A percentile compares a stretch with the other conserved stretches of the same genome.
Conservation (phyloP, 345 rosid species). For the Aquilaria yunnanensis region DNA sequence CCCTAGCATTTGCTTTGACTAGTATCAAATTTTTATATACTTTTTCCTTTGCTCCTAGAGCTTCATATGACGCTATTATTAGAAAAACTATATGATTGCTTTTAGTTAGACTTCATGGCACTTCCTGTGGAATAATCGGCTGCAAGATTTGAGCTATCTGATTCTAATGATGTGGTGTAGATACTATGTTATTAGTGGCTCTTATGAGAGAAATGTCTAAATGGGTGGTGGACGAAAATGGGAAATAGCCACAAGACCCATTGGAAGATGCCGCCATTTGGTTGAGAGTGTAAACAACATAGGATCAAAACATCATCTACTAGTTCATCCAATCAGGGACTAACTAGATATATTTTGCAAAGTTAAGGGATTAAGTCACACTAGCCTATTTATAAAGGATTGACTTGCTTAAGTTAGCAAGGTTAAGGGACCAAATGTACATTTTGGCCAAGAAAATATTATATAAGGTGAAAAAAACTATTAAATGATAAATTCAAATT, state of each 20-base stretch:
- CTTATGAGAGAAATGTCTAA: conserved; percentile 12
- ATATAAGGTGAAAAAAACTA: too few relatives aligned
- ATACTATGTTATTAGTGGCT: background rate
- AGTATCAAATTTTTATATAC: conserved; percentile 89
- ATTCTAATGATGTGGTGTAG: conserved; percentile 23
- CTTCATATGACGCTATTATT: conserved; percentile 87
- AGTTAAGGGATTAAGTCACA: too few relatives aligned
- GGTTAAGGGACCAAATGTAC: too few relatives aligned
- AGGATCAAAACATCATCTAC: too few relatives aligned
- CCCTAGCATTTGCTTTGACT: conserved; percentile 62
- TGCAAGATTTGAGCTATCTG: conserved; percentile 8
- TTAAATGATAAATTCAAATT: too few relatives aligned
- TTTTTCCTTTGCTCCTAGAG: conserved; percentile 81
- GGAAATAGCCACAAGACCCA: conserved; percentile 2
- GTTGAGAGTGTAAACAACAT: conserved; percentile 79
- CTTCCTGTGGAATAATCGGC: conserved; percentile 8
- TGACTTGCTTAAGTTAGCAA: too few relatives aligned
- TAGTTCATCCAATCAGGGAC: too few relatives aligned
- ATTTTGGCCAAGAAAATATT: too few relatives aligned
- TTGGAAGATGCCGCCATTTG: conserved; percentile 49
- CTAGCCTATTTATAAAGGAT: too few relatives aligned
- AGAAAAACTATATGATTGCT: conserved; percentile 72
- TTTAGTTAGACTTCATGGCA: conserved; percentile 27
- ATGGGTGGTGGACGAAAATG: conserved; percentile 13
- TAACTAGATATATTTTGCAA: too few relatives aligned